Conservation (phyloP, 768 basidiomycete species). For the Boletus reticuloceps region DNA sequence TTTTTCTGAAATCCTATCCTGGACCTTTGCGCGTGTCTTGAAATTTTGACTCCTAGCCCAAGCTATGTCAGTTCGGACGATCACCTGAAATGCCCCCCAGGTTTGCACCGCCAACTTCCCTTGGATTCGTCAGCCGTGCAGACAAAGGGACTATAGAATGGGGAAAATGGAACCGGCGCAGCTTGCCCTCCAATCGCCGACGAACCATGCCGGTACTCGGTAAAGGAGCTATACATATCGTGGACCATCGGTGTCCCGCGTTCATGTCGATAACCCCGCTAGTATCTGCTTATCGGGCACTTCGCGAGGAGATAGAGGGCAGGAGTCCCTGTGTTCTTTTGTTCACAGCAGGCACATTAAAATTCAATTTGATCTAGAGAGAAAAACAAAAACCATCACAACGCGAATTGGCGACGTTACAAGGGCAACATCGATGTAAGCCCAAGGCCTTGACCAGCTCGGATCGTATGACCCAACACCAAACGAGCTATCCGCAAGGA, state of each 20-base stretch:
- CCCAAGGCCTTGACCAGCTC: neutral
- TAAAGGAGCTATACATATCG: neutral
- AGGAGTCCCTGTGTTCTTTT: neutral
- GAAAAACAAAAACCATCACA: neutral
- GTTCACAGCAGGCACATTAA: slow-evolving; percentile 19
- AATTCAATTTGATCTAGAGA: neutral
- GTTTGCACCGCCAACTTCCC: neutral
- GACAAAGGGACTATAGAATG: slow-evolving; percentile 9
- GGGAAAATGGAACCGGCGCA: slow-evolving; percentile 2
- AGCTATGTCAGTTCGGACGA: neutral
- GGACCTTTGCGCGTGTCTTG: neutral
- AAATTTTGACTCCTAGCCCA: too few species aligned
- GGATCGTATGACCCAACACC: neutral
- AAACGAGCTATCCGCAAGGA: neutral
- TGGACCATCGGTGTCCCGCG: slow-evolving; percentile 24
- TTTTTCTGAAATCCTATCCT: neutral
- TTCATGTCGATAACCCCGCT: slow-evolving; percentile 39
- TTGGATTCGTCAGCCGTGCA: neutral
- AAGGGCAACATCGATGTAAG: slow-evolving; percentile 1
- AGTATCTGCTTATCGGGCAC: slow-evolving; percentile 42
- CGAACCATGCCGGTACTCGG: neutral
- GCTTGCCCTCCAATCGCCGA: slow-evolving; percentile 11
- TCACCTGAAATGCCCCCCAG: neutral
- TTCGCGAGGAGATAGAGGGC: slow-evolving; percentile 14
- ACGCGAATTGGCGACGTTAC: neutral